Conservation (phyloP, 1,284 basidiomycete genomes). For the Trametes polyzona region DNA sequence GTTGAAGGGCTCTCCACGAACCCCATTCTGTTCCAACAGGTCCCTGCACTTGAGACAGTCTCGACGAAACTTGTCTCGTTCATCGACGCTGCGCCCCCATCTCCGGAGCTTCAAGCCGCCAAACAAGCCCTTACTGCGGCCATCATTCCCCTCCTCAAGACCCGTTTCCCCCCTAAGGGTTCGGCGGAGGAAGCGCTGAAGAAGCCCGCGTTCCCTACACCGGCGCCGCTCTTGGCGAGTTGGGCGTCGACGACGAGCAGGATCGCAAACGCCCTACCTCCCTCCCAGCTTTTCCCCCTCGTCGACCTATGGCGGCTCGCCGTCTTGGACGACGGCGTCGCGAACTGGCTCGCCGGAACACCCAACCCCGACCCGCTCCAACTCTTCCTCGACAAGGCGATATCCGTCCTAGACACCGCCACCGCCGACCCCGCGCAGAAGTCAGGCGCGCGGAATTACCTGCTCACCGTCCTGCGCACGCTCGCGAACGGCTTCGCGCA, state of each 20-base stretch:
- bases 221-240: slow-evolving; percentile 37
- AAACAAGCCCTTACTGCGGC: slow-evolving; percentile 52
- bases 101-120: slow-evolving; percentile 43
- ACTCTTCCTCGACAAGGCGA: slow-evolving; percentile 49
- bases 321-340: slow-evolving; percentile 63
- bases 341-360: slow-evolving; percentile 49
- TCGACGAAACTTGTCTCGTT: slow-evolving; percentile 66
- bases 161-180: slow-evolving; percentile 39
- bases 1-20: slow-evolving; percentile 68
- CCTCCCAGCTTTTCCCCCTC: slow-evolving; percentile 75
- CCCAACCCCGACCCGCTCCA: slow-evolving; percentile 43
- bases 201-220: slow-evolving; percentile 27
- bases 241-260: slow-evolving; percentile 55
- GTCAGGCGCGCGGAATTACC: slow-evolving; percentile 49
- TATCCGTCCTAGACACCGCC: slow-evolving; percentile 32
- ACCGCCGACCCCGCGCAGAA: slow-evolving; percentile 30
- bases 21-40: slow-evolving; percentile 77
- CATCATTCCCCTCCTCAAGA: slow-evolving; percentile 72
- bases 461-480: slow-evolving; percentile 74
- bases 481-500: slow-evolving; percentile 76
- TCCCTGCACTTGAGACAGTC: slow-evolving; percentile 71
- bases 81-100: slow-evolving; percentile 50
- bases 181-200: slow-evolving; percentile 23
- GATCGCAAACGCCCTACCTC: slow-evolving; percentile 53
- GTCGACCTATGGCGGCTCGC: slow-evolving; percentile 86